These are phyloP conservation scores for Hyphopichia buzzinii DNA, from an alignment of 1,139 yeast genomes.

Conservation along the genomic window DNA sequence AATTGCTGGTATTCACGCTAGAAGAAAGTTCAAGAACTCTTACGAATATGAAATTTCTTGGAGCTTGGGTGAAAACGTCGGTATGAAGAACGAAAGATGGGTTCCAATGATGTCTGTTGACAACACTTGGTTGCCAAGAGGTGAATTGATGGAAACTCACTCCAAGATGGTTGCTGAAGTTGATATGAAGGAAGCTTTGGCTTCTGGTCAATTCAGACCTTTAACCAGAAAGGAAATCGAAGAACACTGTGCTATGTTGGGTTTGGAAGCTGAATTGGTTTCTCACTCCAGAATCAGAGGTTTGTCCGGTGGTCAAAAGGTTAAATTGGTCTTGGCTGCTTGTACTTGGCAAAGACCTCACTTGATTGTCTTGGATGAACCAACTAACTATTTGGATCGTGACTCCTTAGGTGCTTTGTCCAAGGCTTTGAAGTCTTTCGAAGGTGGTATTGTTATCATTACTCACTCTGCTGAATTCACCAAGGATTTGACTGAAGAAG, in stretches of 20 bases:
- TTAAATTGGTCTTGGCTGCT: constrained; percentile 98
- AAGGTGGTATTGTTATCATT: constrained; percentile 99
- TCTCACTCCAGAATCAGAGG: constrained; percentile 99
- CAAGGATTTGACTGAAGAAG: constrained; percentile 97
- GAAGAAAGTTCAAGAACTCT: constrained; percentile 99
- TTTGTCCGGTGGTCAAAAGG: constrained; percentile 99
- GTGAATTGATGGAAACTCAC: constrained; percentile 98
- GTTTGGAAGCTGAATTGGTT: constrained; percentile 98
- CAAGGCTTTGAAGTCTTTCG: constrained; percentile 97
- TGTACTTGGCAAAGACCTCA: constrained; percentile 99
- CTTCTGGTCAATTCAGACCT: constrained; percentile 99
- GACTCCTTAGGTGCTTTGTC: constrained; percentile 99
- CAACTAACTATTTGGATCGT: constrained; percentile 98
- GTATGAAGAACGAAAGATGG: constrained; percentile 99
- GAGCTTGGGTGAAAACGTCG: constrained; percentile 95
- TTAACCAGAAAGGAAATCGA: constrained; percentile 99
- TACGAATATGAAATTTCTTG: constrained; percentile 99
- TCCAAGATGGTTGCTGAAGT: constrained; percentile 99
- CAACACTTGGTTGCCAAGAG: constrained; percentile 99
- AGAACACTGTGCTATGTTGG: constrained; percentile 97
- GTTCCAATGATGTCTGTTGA: constrained; percentile 99
- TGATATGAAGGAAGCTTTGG: constrained; percentile 99
- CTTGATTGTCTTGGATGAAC: constrained; percentile 98
- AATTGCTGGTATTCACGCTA: constrained; percentile 89
- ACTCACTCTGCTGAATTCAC: constrained; percentile 99